Evolutionary conservation across 345 rosid genomes (phyloP).

Genomic region (Boechera stricta): DNA sequence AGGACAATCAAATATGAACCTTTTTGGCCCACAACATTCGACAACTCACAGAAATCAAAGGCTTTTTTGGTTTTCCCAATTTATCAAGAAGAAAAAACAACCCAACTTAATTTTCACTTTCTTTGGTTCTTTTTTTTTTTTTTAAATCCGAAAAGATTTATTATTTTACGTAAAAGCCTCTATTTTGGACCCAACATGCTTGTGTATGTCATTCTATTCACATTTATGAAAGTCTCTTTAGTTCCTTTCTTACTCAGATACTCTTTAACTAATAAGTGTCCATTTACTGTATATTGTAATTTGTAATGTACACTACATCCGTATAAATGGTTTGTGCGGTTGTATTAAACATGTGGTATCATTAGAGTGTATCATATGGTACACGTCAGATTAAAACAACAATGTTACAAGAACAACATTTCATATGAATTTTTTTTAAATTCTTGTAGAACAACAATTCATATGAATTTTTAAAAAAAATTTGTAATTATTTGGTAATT

Average conservation of each 20-base stretch:
- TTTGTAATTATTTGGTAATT: not conserved
- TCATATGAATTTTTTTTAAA: not conserved
- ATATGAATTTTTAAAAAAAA: not conserved
- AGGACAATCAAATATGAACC: conserved; percentile 60
- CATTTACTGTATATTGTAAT: not conserved
- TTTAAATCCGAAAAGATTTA: conserved; percentile 21
- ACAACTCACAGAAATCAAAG: conserved; percentile 57
- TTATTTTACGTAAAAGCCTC: conserved; percentile 63
- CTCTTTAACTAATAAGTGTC: conserved; percentile 23
- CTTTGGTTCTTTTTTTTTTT: not conserved
- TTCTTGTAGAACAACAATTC: not conserved
- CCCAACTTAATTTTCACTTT: conserved; percentile 25
- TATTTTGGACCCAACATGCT: conserved; percentile 73
- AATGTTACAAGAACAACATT: not conserved
- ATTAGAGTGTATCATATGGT: not conserved
- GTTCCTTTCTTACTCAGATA: conserved; percentile 34
- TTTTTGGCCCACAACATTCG: conserved; percentile 63
- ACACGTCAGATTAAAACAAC: not conserved
- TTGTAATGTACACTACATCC: conserved; percentile 19
- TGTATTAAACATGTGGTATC: not conserved
- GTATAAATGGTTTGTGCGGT: not conserved
- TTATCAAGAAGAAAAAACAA: conserved; percentile 41
- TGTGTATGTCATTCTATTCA: conserved; percentile 46
- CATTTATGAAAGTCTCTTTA: conserved; percentile 42
- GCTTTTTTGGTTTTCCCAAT: conserved; percentile 51